phyloP scores from a whole-genome alignment of 768 basidiomycete species.

The Lentinula aciculospora region DNA sequence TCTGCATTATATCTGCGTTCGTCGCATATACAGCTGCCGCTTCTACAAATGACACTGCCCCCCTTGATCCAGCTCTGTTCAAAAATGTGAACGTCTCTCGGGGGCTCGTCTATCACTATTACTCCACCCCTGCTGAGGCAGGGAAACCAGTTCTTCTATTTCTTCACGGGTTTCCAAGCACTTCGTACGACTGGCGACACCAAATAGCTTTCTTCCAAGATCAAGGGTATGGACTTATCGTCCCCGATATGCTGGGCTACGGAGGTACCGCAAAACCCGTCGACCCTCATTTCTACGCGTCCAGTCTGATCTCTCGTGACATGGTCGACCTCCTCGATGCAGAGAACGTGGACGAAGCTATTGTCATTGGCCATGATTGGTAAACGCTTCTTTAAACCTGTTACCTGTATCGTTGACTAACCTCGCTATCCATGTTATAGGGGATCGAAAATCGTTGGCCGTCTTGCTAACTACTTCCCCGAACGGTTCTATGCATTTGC shows the following conservation, averaged over 20 bases:
- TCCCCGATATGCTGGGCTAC: slow-evolving; percentile 42
- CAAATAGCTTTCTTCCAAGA: slow-evolving; percentile 21
- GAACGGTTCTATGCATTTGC: slow-evolving; percentile 35
- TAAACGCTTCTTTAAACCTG: not conserved
- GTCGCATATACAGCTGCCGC: not conserved
- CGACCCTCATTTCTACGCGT: slow-evolving; percentile 19
- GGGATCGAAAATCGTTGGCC: slow-evolving; percentile 28
- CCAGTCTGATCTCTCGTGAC: slow-evolving; percentile 23
- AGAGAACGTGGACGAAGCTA: slow-evolving; percentile 23
- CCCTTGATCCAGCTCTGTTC: slow-evolving; percentile 17
- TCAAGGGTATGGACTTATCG: slow-evolving; percentile 36
- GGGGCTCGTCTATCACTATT: slow-evolving; percentile 18
- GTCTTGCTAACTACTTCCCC: slow-evolving; percentile 33
- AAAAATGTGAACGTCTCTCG: slow-evolving; percentile 14
- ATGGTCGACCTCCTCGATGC: slow-evolving; percentile 31
- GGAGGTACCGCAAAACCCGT: slow-evolving; percentile 25
- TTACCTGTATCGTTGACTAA: not conserved
- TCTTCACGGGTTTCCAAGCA: slow-evolving; percentile 40
- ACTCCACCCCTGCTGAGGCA: slow-evolving; percentile 6
- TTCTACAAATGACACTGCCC: not conserved
- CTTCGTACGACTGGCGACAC: slow-evolving; percentile 35
- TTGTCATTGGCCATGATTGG: slow-evolving; percentile 39
- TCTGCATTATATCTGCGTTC: not conserved
- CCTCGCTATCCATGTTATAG: slow-evolving; percentile 15
- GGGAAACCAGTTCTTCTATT: slow-evolving; percentile 32